Evolutionary conservation across 2,329 filamentous ascomycete genomes (phyloP).

Genomic region (Grosmannia clavigera): DNA sequence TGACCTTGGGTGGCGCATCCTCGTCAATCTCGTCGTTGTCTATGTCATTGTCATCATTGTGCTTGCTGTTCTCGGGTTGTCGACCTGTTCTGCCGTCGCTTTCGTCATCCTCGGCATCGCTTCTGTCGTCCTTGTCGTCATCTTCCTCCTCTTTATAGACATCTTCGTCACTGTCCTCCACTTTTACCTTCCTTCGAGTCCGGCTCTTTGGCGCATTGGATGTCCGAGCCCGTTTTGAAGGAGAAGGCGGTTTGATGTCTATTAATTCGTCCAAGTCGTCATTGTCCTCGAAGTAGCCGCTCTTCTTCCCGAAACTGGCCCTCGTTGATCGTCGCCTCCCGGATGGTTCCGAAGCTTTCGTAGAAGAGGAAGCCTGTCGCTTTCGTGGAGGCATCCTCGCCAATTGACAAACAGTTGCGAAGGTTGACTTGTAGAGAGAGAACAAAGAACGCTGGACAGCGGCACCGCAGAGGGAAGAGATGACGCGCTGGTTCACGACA

Average conservation of each 20-base stretch:
- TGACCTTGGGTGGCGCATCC: slow-evolving; percentile 23
- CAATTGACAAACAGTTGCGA: neutral
- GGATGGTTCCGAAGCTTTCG: slow-evolving; percentile 12
- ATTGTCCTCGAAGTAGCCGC: slow-evolving; percentile 36
- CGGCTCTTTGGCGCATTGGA: neutral
- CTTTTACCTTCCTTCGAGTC: slow-evolving; percentile 9
- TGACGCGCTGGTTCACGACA: slow-evolving; percentile 1
- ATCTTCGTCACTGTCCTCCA: slow-evolving; percentile 14
- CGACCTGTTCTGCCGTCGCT: slow-evolving; percentile 19
- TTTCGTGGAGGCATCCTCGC: slow-evolving; percentile 28
- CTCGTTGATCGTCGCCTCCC: slow-evolving; percentile 35
- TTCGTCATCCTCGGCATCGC: slow-evolving; percentile 25
- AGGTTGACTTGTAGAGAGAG: neutral
- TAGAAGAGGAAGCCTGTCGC: slow-evolving; percentile 15
- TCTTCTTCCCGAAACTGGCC: slow-evolving; percentile 31
- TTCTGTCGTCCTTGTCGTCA: slow-evolving; percentile 14
- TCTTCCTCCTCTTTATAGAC: slow-evolving; percentile 11
- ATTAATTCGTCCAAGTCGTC: slow-evolving; percentile 16
- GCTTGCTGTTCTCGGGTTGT: slow-evolving; percentile 16
- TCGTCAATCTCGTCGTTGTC: slow-evolving; percentile 22
- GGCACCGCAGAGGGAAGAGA: neutral
- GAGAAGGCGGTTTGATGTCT: neutral
- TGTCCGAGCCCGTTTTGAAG: slow-evolving; percentile 10
- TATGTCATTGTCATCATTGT: slow-evolving; percentile 22
- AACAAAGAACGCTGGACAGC: no score